Conservation (phyloP, 2,329 filamentous ascomycete species). For the Aspergillus japonicus region DNA sequence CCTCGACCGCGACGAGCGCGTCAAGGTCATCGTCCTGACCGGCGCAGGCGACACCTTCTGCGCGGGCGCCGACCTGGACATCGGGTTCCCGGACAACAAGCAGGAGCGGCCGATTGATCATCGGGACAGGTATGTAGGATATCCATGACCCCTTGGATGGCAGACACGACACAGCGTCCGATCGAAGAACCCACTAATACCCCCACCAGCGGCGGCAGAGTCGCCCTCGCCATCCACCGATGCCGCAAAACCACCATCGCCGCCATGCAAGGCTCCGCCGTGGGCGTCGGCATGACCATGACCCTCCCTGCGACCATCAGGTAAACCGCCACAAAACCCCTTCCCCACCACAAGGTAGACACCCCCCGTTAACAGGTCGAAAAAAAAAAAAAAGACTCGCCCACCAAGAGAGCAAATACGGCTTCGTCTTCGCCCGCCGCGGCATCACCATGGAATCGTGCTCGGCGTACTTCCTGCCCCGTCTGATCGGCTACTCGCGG, state of each 20-base stretch:
- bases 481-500: conserved; percentile 57
- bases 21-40: conserved; percentile 56
- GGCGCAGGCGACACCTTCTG: conserved; percentile 49
- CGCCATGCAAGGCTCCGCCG: conserved; percentile 56
- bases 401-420: conserved; percentile 62
- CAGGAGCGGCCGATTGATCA: conserved; percentile 49
- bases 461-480: conserved; percentile 69
- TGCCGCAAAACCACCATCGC: conserved; percentile 59
- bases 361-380: not conserved
- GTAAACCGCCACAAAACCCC: not conserved
- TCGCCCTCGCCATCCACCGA: conserved; percentile 53
- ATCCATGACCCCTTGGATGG: no score
- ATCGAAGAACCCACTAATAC: not conserved
- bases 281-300: conserved; percentile 60
- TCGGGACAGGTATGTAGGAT: conserved; percentile 46
- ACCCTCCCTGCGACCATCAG: conserved; percentile 57
- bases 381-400: conserved; percentile 54
- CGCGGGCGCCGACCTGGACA: conserved; percentile 57
- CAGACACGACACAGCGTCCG: not conserved
- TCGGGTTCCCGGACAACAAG: conserved; percentile 47
- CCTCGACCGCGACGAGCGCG: conserved; percentile 54
- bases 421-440: conserved; percentile 70
- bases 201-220: conserved; percentile 30
- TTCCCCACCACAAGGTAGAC: not conserved
- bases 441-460: conserved; percentile 72